phyloP scores from a whole-genome alignment of 2,329 filamentous ascomycete genomes.

The Purpureocillium lavendulum region DNA sequence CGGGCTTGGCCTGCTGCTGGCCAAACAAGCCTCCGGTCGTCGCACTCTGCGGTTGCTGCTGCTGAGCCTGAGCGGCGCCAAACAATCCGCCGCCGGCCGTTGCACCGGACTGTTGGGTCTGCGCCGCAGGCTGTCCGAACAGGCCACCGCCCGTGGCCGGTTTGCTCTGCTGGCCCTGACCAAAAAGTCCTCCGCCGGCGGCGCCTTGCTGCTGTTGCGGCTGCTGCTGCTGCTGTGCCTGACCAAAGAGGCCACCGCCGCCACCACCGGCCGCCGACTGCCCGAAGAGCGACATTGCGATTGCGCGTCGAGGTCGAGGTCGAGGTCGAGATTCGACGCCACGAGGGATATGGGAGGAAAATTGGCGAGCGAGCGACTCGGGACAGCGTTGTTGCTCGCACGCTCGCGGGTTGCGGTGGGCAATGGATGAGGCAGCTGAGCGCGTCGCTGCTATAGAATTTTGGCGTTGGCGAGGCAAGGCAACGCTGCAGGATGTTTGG shows the following conservation, averaged over 20 bases:
- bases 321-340: constrained; percentile 1
- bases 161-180: constrained; percentile 12
- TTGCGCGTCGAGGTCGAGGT: background rate
- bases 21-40: constrained; percentile 5
- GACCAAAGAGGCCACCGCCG: constrained; percentile 10
- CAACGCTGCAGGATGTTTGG: constrained; percentile 16
- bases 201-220: constrained; percentile 2
- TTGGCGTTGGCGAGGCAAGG: constrained; percentile 20
- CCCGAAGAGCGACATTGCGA: constrained; percentile 26
- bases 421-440: constrained; percentile 8
- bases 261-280: constrained; percentile 15
- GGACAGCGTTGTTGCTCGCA: constrained; percentile 6
- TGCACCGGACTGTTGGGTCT: constrained; percentile 10
- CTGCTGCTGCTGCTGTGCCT: constrained; percentile 11
- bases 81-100: constrained; percentile 1
- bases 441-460: constrained; percentile 17
- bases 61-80: constrained; percentile 7
- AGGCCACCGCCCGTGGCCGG: constrained; percentile 5
- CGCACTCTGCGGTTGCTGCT: constrained; percentile 7
- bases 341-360: background rate
- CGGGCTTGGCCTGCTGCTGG: background rate
- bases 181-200: constrained; percentile 11
- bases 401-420: constrained; percentile 5
- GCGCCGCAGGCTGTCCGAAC: constrained; percentile 12
- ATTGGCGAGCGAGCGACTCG: constrained; percentile 2